phyloP scores from a whole-genome alignment of 1,139 yeast species.

The Hansenula anomala region DNA sequence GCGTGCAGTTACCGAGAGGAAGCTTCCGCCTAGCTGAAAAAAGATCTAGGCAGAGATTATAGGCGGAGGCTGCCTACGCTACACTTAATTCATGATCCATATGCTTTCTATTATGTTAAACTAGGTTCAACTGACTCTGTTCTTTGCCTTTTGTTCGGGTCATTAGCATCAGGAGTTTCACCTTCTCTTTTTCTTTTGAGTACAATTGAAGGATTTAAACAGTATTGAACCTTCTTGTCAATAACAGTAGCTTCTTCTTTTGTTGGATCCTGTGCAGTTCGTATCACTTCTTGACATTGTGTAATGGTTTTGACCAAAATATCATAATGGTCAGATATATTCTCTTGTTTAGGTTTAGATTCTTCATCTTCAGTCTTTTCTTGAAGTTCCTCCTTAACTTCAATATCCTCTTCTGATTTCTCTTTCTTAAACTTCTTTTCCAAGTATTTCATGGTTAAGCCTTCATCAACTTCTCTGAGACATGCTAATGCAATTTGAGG shows the following conservation, averaged over 20 bases:
- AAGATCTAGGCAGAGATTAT: too few relatives aligned
- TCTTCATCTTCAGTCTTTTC: not conserved
- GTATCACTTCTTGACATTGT: constrained; percentile 45
- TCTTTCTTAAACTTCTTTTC: constrained; percentile 42
- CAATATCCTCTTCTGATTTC: constrained; percentile 4
- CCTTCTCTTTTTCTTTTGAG: constrained; percentile 37
- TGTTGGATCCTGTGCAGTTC: constrained; percentile 39
- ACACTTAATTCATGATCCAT: not conserved
- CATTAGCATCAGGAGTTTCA: constrained; percentile 7
- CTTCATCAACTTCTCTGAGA: constrained; percentile 59
- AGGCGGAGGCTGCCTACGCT: too few relatives aligned
- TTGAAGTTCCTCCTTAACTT: constrained; percentile 3
- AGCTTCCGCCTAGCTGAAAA: too few relatives aligned
- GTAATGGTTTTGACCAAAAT: constrained; percentile 39
- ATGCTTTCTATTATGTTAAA: too few relatives aligned
- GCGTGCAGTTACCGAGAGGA: too few relatives aligned
- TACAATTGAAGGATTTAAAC: constrained; percentile 52
- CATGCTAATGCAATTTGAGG: constrained; percentile 95
- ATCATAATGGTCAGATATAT: constrained; percentile 30
- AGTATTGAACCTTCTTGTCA: constrained; percentile 59
- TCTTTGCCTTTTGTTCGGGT: constrained; percentile 8
- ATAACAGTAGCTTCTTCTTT: constrained; percentile 58
- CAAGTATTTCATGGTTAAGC: constrained; percentile 62
- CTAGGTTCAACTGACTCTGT: constrained; percentile 1
- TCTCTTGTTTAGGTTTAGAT: not conserved